phyloP scores from a whole-genome alignment of 345 rosid species.

The Crucihimalaya himalaica region DNA sequence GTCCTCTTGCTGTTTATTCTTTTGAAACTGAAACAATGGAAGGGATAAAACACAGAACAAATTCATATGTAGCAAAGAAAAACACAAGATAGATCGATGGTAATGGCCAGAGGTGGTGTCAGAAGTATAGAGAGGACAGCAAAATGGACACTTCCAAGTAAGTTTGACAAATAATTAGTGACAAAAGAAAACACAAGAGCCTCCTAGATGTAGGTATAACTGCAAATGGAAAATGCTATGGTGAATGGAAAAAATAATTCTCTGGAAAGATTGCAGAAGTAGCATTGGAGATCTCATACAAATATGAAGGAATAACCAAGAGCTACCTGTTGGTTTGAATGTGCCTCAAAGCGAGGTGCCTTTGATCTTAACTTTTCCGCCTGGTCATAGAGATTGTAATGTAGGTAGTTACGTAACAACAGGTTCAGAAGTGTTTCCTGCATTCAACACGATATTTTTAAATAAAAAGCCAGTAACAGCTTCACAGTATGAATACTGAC shows the following conservation, averaged over 20 bases:
- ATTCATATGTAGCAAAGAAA: not conserved
- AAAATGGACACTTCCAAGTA: conserved; percentile 3
- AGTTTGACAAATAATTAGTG: not conserved
- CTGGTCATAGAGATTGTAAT: conserved; percentile 83
- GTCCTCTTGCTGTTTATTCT: not conserved
- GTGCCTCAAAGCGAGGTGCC: conserved; percentile 96
- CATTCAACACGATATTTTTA: conserved; percentile 23
- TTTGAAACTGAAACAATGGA: not conserved
- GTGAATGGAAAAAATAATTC: not conserved
- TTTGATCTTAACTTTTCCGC: conserved; percentile 93
- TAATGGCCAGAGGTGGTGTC: conserved; percentile 1
- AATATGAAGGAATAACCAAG: not conserved
- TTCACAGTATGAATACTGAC: conserved; percentile 6
- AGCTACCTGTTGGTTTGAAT: conserved; percentile 86
- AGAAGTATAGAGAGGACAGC: not conserved
- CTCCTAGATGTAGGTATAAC: not conserved
- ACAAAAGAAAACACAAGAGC: not conserved
- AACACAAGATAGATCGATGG: not conserved
- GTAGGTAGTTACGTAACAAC: conserved; percentile 81
- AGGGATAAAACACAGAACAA: not conserved
- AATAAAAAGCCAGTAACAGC: conserved; percentile 17
- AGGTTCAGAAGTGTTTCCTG: conserved; percentile 93
- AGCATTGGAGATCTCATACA: not conserved
- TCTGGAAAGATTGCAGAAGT: conserved; percentile 9
- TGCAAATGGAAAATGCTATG: not conserved